Evolutionary conservation across 2,329 filamentous ascomycete genomes (phyloP).

Genomic region (Didymella glomerata): DNA sequence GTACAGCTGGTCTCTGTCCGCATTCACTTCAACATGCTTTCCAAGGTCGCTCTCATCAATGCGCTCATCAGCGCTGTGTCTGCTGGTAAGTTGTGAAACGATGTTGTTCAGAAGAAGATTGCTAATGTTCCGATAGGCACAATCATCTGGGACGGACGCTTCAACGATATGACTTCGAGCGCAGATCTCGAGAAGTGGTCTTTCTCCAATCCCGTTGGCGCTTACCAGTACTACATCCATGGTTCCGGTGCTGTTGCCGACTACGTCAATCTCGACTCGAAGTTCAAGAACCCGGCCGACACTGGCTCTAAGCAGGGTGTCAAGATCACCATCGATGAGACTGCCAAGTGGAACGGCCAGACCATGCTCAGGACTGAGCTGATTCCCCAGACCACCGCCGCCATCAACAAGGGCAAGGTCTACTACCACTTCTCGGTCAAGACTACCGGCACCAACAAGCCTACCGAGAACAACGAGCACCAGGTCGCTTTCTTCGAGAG

Average conservation of each 20-base stretch:
- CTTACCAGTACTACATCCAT: constrained; percentile 82
- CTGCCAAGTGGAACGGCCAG: constrained; percentile 75
- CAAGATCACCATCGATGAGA: constrained; percentile 72
- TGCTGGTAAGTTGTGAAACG: constrained; percentile 31
- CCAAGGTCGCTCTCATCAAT: constrained; percentile 41
- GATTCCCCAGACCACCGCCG: constrained; percentile 72
- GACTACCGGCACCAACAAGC: constrained; percentile 66
- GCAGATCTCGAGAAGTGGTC: constrained; percentile 69
- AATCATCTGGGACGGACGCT: constrained; percentile 71
- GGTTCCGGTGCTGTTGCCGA: constrained; percentile 64
- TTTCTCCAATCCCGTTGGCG: constrained; percentile 71
- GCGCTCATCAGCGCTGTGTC: constrained; percentile 46
- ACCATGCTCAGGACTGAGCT: constrained; percentile 75
- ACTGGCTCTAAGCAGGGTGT: constrained; percentile 68
- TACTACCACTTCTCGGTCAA: constrained; percentile 78
- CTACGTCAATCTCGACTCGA: constrained; percentile 72
- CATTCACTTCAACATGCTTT: constrained; percentile 41
- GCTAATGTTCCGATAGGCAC: constrained; percentile 44
- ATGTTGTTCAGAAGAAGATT: too few relatives aligned
- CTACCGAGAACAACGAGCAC: constrained; percentile 70
- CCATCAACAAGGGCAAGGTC: constrained; percentile 70
- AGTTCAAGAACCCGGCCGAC: constrained; percentile 73
- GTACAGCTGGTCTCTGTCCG: constrained; percentile 37
- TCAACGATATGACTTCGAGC: constrained; percentile 66
- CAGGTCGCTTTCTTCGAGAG: constrained; percentile 71